Conservation (phyloP, 352 stramenopile genomes). For the Phytopythium delawarense region DNA sequence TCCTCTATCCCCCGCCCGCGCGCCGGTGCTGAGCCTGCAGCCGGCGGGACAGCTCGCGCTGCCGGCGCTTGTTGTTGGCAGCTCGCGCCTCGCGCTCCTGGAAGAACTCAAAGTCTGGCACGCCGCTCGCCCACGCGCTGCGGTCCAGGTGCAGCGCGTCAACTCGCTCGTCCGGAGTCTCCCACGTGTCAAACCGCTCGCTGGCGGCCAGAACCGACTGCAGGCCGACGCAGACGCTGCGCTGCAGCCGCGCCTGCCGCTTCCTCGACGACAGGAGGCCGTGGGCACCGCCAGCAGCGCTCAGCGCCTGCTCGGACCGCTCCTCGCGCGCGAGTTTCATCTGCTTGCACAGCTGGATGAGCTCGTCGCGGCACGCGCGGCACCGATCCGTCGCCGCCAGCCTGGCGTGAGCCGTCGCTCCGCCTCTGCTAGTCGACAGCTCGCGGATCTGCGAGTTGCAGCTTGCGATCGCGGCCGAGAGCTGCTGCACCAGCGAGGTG, state of each 20-base stretch:
- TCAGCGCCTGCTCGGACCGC: background rate
- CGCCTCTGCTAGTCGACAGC: slow-evolving; percentile 13
- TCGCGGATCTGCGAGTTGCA: slow-evolving; percentile 32
- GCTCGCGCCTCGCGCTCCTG: slow-evolving; percentile 21
- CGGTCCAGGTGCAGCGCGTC: slow-evolving; percentile 30
- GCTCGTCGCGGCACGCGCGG: slow-evolving; percentile 30
- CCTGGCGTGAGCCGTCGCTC: background rate
- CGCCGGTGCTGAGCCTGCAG: slow-evolving; percentile 17
- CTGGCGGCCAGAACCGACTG: slow-evolving; percentile 22
- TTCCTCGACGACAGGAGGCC: slow-evolving; percentile 7
- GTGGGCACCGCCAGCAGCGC: background rate
- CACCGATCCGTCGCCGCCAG: slow-evolving; percentile 29
- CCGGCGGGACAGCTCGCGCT: slow-evolving; percentile 25
- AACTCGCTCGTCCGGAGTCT: slow-evolving; percentile 39
- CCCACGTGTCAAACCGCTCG: slow-evolving; percentile 30
- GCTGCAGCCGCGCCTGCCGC: slow-evolving; percentile 9
- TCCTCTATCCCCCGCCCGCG: background rate
- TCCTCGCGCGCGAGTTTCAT: slow-evolving; percentile 14
- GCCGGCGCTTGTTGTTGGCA: slow-evolving; percentile 20
- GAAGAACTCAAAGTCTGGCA: slow-evolving; percentile 47
- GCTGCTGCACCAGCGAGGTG: slow-evolving; percentile 9
- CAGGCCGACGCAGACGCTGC: slow-evolving; percentile 19
- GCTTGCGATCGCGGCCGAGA: slow-evolving; percentile 21
- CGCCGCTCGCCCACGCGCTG: slow-evolving; percentile 38
- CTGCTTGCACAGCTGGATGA: slow-evolving; percentile 43